A percentile compares a stretch with the other conserved stretches of the same genome.
Conservation (phyloP, 768 basidiomycete genomes). For the Obba rivulosa region DNA sequence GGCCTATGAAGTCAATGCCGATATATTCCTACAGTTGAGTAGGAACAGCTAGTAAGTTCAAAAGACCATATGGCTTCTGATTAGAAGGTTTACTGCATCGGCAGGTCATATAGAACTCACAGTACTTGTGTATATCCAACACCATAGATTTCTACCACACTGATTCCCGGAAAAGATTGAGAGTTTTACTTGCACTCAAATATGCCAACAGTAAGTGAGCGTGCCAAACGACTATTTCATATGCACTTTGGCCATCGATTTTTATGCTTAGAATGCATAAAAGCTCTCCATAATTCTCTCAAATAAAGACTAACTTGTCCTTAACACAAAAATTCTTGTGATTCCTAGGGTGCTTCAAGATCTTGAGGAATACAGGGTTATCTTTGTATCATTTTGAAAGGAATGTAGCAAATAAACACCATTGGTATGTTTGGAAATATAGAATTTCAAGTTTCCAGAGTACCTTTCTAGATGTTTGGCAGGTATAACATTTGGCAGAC, state of each 20-base stretch:
- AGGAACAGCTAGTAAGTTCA: slow-evolving; percentile 17
- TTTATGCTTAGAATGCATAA: slow-evolving; percentile 21
- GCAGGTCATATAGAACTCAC: slow-evolving; percentile 19
- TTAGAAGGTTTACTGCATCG: slow-evolving; percentile 10
- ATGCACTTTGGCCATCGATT: slow-evolving; percentile 8
- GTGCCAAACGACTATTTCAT: slow-evolving; percentile 29
- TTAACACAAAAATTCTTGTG: too few relatives aligned
- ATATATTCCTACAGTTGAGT: slow-evolving; percentile 18
- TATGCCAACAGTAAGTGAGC: slow-evolving; percentile 36
- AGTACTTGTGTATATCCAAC: slow-evolving; percentile 18
- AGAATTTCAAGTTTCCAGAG: too few relatives aligned
- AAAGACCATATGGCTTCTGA: slow-evolving; percentile 16
- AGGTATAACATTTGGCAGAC: too few relatives aligned
- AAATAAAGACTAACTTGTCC: slow-evolving; percentile 14
- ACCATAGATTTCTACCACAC: slow-evolving; percentile 36
- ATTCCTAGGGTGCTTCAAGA: too few relatives aligned
- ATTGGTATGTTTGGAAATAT: too few relatives aligned
- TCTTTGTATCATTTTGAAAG: too few relatives aligned
- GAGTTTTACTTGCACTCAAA: slow-evolving; percentile 28
- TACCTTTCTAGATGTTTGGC: too few relatives aligned
- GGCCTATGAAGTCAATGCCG: slow-evolving; percentile 24
- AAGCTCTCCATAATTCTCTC: not conserved
- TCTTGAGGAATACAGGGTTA: too few relatives aligned
- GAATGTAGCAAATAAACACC: too few relatives aligned
- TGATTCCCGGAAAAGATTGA: slow-evolving; percentile 25